Conservation (phyloP, 2,329 filamentous ascomycete genomes). For the Parasarocladium wereldwijsianum region DNA sequence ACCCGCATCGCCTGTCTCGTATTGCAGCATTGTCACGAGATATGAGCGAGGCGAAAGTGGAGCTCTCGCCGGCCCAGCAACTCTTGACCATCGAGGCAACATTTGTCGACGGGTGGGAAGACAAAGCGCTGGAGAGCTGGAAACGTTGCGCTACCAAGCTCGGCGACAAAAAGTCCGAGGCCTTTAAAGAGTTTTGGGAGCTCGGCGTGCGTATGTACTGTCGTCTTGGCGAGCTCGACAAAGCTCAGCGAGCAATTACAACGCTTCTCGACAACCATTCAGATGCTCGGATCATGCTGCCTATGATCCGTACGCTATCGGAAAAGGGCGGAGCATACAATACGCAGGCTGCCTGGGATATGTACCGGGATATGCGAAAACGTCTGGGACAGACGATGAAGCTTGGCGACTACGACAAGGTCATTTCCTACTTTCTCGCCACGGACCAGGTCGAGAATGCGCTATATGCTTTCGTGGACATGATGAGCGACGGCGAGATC, state of each 20-base stretch:
- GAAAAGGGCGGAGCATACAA: slow-evolving; percentile 29
- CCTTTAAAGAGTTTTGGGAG: slow-evolving; percentile 42
- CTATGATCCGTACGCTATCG: slow-evolving; percentile 55
- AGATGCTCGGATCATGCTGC: slow-evolving; percentile 44
- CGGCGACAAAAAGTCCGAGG: slow-evolving; percentile 27
- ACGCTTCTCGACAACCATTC: slow-evolving; percentile 33
- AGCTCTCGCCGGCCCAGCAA: slow-evolving; percentile 41
- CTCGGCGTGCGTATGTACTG: slow-evolving; percentile 53
- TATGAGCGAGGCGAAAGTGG: slow-evolving; percentile 42
- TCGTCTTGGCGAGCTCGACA: slow-evolving; percentile 38
- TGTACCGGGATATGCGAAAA: slow-evolving; percentile 50
- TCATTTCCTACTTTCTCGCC: slow-evolving; percentile 57
- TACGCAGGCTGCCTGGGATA: slow-evolving; percentile 46
- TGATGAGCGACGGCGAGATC: slow-evolving; percentile 56
- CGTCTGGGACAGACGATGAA: slow-evolving; percentile 45
- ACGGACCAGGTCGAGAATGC: slow-evolving; percentile 51
- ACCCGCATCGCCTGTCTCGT: slow-evolving; percentile 43
- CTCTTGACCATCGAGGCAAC: slow-evolving; percentile 55
- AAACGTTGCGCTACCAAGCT: slow-evolving; percentile 39
- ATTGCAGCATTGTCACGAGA: slow-evolving; percentile 49
- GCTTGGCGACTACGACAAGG: slow-evolving; percentile 62
- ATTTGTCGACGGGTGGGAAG: slow-evolving; percentile 45
- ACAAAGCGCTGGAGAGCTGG: slow-evolving; percentile 49
- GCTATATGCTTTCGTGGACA: slow-evolving; percentile 69
- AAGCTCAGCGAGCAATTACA: slow-evolving; percentile 40